These are phyloP conservation scores for Backusella luteola DNA, from an alignment of 192 early-diverging fungal species.

Conservation along the genomic window DNA sequence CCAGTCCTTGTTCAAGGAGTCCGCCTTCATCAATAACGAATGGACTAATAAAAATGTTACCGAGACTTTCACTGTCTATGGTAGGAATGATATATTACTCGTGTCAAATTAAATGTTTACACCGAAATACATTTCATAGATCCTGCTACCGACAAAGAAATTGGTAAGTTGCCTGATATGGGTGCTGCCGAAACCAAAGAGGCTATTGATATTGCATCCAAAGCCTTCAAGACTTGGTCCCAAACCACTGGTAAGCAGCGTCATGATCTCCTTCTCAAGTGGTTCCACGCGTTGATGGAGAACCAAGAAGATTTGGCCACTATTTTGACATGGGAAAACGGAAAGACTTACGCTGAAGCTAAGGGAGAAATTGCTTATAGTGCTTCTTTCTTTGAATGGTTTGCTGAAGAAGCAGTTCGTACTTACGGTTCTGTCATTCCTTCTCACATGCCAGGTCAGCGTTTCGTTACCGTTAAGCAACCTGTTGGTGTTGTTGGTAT, in stretches of 20 bases:
- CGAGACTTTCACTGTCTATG: constrained; percentile 52
- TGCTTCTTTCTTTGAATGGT: constrained; percentile 82
- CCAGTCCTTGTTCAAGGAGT: constrained; percentile 48
- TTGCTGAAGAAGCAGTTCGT: constrained; percentile 81
- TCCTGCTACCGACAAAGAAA: constrained; percentile 58
- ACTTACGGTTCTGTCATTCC: constrained; percentile 80
- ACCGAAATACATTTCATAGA: constrained; percentile 33
- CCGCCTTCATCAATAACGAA: constrained; percentile 59
- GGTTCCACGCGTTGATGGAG: constrained; percentile 61
- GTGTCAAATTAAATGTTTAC: background rate
- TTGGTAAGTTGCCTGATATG: constrained; percentile 70
- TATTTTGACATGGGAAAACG: constrained; percentile 84
- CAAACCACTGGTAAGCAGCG: constrained; percentile 59
- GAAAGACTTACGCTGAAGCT: constrained; percentile 67
- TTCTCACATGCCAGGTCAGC: constrained; percentile 48
- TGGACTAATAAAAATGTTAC: constrained; percentile 44
- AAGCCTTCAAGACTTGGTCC: constrained; percentile 62
- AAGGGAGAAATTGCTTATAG: constrained; percentile 65
- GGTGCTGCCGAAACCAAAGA: constrained; percentile 50
- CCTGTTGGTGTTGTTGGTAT: constrained; percentile 78
- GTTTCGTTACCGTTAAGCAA: constrained; percentile 71
- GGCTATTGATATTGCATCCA: constrained; percentile 58
- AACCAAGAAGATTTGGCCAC: constrained; percentile 76
- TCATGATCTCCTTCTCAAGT: constrained; percentile 58
- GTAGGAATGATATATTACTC: constrained; percentile 31